Evolutionary conservation across 2,329 filamentous ascomycete species (phyloP).

Genomic region (Pseudocercospora fuligena): DNA sequence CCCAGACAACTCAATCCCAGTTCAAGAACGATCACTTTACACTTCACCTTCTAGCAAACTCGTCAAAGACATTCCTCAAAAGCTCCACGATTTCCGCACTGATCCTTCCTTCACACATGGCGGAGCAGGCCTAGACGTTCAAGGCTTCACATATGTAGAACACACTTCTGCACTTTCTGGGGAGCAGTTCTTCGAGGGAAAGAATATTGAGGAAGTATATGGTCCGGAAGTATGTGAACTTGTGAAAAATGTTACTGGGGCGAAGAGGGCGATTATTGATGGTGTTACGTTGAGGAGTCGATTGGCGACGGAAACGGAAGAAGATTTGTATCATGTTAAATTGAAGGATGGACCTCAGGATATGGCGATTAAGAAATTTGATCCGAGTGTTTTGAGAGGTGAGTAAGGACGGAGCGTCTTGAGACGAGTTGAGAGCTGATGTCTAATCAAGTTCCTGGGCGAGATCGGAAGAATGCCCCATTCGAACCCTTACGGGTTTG

Average conservation of each 20-base stretch:
- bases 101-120: neutral
- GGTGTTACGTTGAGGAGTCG: neutral
- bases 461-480: neutral
- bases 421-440: neutral
- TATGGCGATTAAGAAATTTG: neutral
- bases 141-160: slow-evolving; percentile 11
- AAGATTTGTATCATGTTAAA: slow-evolving; percentile 7
- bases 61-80: slow-evolving; percentile 5
- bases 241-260: slow-evolving; percentile 5
- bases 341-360: neutral
- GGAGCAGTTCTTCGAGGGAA: slow-evolving; percentile 6
- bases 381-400: slow-evolving; percentile 1
- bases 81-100: slow-evolving; percentile 11
- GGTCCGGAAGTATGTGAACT: slow-evolving; percentile 1
- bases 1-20: slow-evolving; percentile 3
- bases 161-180: slow-evolving; percentile 7
- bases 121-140: slow-evolving; percentile 1
- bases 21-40: slow-evolving; percentile 13
- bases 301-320: neutral
- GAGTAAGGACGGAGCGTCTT: neutral
- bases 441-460: neutral
- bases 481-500: slow-evolving; percentile 1
- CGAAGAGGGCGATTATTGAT: slow-evolving; percentile 11
- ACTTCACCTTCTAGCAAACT: neutral
- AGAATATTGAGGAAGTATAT: slow-evolving; percentile 11